Percentiles rank a stretch among this genome's conserved stretches.
Evolutionary conservation across 148 eudicot genomes (phyloP).

Genomic region (Chenopodium formosanum): DNA sequence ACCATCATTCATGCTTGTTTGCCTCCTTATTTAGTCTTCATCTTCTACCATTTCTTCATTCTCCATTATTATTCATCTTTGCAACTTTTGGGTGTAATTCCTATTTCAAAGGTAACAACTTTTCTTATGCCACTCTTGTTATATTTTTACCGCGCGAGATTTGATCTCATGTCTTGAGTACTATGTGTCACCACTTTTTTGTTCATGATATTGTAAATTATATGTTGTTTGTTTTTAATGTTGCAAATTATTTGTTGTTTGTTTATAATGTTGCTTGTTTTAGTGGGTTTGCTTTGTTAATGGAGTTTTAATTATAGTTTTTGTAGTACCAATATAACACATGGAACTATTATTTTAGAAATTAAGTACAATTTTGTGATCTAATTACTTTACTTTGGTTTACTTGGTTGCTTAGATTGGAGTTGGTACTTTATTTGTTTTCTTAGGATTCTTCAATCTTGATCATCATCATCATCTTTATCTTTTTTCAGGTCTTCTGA

Average conservation of each 20-base stretch:
- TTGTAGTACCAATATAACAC: neutral
- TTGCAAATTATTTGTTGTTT: neutral
- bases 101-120: conserved; percentile 15
- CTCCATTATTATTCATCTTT: neutral
- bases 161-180: neutral
- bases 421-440: conserved; percentile 22
- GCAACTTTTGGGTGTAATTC: conserved; percentile 5
- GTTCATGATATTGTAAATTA: neutral
- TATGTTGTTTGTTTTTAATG: neutral
- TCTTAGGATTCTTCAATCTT: conserved; percentile 11
- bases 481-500: conserved; percentile 3
- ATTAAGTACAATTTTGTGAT: conserved; percentile 1
- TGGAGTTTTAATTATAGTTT: neutral
- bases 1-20: conserved; percentile 29
- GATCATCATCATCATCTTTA: neutral
- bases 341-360: neutral
- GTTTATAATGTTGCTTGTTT: conserved; percentile 12
- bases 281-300: conserved; percentile 14
- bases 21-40: conserved; percentile 21
- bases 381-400: conserved; percentile 27
- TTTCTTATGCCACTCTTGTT: neutral
- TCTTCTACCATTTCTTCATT: neutral
- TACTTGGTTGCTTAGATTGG: conserved; percentile 25
- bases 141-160: neutral
- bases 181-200: neutral